These are phyloP conservation scores for Papiliotrema flavescens DNA, from an alignment of 1,284 basidiomycete species.

Conservation along the genomic window DNA sequence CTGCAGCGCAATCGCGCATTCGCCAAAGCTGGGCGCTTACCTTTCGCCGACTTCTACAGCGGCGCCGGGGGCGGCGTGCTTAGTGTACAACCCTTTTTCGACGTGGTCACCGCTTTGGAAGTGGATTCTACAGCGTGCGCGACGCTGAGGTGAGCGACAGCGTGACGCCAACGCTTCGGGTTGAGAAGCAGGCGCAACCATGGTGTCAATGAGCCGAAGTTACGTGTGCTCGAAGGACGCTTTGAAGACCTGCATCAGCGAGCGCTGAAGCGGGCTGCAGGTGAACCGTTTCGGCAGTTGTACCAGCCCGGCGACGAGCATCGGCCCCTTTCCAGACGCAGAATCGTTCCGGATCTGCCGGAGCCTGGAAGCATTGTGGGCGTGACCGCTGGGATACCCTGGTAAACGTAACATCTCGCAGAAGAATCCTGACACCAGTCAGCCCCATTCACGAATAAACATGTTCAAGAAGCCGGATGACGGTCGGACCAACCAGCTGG, in stretches of 20 bases:
- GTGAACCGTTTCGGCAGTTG: background rate
- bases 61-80: constrained; percentile 31
- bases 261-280: background rate
- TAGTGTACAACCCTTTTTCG: constrained; percentile 17
- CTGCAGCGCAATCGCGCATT: background rate
- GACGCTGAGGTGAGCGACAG: constrained; percentile 17
- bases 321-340: background rate
- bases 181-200: constrained; percentile 1
- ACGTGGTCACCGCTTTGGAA: constrained; percentile 24
- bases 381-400: constrained; percentile 28
- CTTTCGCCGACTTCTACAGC: constrained; percentile 29
- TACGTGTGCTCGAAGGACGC: background rate
- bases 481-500: constrained; percentile 23
- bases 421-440: constrained; percentile 14
- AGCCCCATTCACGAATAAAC: constrained; percentile 30
- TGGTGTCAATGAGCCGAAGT: background rate
- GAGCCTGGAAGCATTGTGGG: background rate
- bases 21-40: constrained; percentile 2
- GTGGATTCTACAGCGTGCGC: constrained; percentile 8
- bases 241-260: constrained; percentile 6
- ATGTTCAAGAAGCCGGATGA: constrained; percentile 13
- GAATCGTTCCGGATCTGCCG: constrained; percentile 1
- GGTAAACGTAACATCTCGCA: constrained; percentile 12
- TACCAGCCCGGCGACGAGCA: background rate
- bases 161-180: too few relatives aligned